phyloP scores from a whole-genome alignment of 768 basidiomycete species.

The Amanita polypyramis region DNA sequence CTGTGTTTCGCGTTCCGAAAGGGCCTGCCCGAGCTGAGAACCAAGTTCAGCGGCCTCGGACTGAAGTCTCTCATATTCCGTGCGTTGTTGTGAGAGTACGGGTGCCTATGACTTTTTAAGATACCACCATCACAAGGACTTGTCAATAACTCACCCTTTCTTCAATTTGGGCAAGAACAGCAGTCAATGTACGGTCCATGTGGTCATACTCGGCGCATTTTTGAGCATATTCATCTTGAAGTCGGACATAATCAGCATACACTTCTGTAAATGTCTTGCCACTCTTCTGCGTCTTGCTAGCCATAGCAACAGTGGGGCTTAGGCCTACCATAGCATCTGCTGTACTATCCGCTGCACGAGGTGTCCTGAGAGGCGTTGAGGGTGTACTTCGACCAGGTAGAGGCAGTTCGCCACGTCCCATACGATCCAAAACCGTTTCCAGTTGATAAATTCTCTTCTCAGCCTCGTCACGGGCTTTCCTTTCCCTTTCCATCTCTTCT shows the following conservation, averaged over 20 bases:
- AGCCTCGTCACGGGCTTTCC: slow-evolving; percentile 51
- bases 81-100: slow-evolving; percentile 78
- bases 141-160: slow-evolving; percentile 60
- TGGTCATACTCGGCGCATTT: slow-evolving; percentile 78
- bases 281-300: slow-evolving; percentile 65
- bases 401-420: slow-evolving; percentile 66
- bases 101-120: slow-evolving; percentile 55
- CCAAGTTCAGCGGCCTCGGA: slow-evolving; percentile 75
- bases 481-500: slow-evolving; percentile 68
- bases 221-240: slow-evolving; percentile 72
- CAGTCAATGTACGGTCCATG: slow-evolving; percentile 71
- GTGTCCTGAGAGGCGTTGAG: slow-evolving; percentile 36
- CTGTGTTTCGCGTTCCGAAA: slow-evolving; percentile 66
- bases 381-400: slow-evolving; percentile 37
- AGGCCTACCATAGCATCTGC: slow-evolving; percentile 55
- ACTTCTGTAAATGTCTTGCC: slow-evolving; percentile 93
- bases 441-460: slow-evolving; percentile 67
- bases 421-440: slow-evolving; percentile 58
- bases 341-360: slow-evolving; percentile 28
- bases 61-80: slow-evolving; percentile 78
- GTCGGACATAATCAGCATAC: slow-evolving; percentile 79
- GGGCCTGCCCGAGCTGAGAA: slow-evolving; percentile 63
- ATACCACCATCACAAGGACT: no score
- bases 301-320: slow-evolving; percentile 85
- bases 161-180: slow-evolving; percentile 82